These are phyloP conservation scores for Podospora bellae-mahoneyi DNA, from an alignment of 495 filamentous ascomycete genomes.

Conservation along the genomic window DNA sequence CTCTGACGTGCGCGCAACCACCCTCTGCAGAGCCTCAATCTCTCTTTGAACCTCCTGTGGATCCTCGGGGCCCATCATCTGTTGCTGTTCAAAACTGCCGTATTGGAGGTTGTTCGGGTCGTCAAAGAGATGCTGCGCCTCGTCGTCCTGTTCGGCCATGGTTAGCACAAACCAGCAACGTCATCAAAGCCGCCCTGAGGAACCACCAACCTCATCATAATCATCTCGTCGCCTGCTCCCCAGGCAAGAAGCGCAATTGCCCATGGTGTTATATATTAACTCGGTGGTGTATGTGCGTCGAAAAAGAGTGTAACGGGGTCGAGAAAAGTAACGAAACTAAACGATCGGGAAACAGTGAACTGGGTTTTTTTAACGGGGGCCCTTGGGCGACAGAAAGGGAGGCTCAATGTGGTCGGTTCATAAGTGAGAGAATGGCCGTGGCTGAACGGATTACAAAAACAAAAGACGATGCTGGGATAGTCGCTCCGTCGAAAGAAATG, in stretches of 20 bases:
- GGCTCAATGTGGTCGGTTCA: slow-evolving; percentile 30
- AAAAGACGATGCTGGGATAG: not conserved
- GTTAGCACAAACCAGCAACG: not conserved
- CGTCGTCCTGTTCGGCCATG: slow-evolving; percentile 42
- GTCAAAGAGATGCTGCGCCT: slow-evolving; percentile 52
- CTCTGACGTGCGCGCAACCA: slow-evolving; percentile 56
- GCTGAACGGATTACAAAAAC: not conserved
- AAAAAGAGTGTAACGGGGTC: slow-evolving; percentile 6
- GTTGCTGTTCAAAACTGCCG: slow-evolving; percentile 51
- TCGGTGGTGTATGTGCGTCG: not conserved
- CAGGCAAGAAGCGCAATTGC: slow-evolving; percentile 47
- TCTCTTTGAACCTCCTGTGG: slow-evolving; percentile 56
- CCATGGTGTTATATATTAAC: slow-evolving; percentile 33
- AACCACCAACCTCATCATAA: slow-evolving; percentile 39
- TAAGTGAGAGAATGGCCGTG: slow-evolving; percentile 28
- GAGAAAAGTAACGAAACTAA: slow-evolving; percentile 2
- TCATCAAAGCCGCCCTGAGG: not conserved
- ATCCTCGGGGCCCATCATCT: slow-evolving; percentile 50
- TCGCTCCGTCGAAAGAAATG: slow-evolving; percentile 5
- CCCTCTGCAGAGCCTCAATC: slow-evolving; percentile 54
- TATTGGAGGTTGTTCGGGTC: slow-evolving; percentile 52
- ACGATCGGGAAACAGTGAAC: not conserved
- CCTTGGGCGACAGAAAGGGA: slow-evolving; percentile 18
- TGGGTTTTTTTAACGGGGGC: slow-evolving; percentile 2
- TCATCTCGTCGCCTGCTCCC: slow-evolving; percentile 40